These are phyloP conservation scores for Termitomyces sp. DNA, from an alignment of 768 basidiomycete genomes.

Conservation along the genomic window DNA sequence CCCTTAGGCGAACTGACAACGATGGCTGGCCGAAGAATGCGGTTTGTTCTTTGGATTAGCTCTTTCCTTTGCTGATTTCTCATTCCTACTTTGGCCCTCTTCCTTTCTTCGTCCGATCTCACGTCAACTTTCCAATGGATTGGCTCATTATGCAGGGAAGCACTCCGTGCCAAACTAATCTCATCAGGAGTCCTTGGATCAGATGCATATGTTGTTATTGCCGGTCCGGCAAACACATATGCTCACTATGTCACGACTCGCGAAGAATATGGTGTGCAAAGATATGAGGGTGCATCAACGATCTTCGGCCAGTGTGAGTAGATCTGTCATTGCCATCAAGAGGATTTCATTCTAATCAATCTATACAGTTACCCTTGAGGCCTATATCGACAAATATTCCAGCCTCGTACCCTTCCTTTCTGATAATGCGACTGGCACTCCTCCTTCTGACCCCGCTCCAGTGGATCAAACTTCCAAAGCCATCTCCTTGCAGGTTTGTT, in stretches of 20 bases:
- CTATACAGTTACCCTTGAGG: constrained; percentile 62
- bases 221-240: constrained; percentile 82
- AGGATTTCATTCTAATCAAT: not conserved
- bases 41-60: constrained; percentile 32
- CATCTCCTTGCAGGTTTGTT: constrained; percentile 58
- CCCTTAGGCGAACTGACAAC: constrained; percentile 67
- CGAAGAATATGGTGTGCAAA: constrained; percentile 70
- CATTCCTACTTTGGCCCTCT: not conserved
- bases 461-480: constrained; percentile 59
- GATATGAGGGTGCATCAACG: constrained; percentile 81
- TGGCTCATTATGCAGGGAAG: constrained; percentile 41
- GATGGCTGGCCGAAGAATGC: constrained; percentile 73
- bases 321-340: constrained; percentile 2
- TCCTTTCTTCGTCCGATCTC: not conserved
- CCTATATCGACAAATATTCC: constrained; percentile 73
- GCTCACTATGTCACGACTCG: constrained; percentile 68
- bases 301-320: constrained; percentile 67
- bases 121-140: constrained; percentile 2
- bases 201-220: constrained; percentile 71
- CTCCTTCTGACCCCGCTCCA: constrained; percentile 61
- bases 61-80: constrained; percentile 18
- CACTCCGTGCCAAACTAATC: constrained; percentile 60
- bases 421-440: constrained; percentile 39
- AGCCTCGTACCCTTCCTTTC: constrained; percentile 61
- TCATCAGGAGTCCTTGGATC: constrained; percentile 56